These are phyloP conservation scores for Diaporthe amygdali DNA, from an alignment of 2,329 filamentous ascomycete species.

Conservation along the genomic window DNA sequence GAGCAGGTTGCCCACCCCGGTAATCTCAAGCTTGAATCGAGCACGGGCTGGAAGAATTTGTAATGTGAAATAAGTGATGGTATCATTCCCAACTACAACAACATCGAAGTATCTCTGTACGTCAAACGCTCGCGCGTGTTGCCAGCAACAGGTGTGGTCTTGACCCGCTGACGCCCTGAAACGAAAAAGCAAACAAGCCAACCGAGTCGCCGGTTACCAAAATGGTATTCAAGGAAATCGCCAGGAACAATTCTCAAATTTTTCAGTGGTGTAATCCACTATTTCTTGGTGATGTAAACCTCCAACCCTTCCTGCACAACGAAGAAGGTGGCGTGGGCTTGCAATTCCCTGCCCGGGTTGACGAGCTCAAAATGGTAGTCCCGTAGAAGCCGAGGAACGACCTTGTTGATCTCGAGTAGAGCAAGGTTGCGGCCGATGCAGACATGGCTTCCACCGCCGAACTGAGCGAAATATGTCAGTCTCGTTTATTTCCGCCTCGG, in stretches of 20 bases:
- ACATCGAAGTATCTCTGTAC: background rate
- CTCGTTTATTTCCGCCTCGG: background rate
- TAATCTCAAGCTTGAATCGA: too few relatives aligned
- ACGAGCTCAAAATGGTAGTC: slow-evolving; percentile 59
- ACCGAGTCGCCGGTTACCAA: too few relatives aligned
- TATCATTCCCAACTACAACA: background rate
- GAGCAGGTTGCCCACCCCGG: too few relatives aligned
- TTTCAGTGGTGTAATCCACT: background rate
- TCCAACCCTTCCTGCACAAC: slow-evolving; percentile 63
- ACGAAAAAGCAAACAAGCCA: background rate
- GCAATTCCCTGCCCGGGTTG: slow-evolving; percentile 53
- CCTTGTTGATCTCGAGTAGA: slow-evolving; percentile 64
- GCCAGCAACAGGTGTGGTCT: background rate
- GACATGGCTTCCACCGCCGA: slow-evolving; percentile 58
- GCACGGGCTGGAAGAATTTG: background rate
- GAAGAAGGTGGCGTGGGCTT: slow-evolving; percentile 63
- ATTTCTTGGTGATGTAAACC: slow-evolving; percentile 50
- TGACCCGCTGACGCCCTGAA: background rate
- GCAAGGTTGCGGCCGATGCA: slow-evolving; percentile 62
- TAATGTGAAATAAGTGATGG: background rate
- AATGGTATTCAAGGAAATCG: background rate
- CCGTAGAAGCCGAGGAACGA: slow-evolving; percentile 58
- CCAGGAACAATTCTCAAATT: rapidly evolving
- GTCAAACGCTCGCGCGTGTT: background rate
- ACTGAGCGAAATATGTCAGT: slow-evolving; percentile 37